Evolutionary conservation across 2,329 filamentous ascomycete species (phyloP).

Genomic region (Conoideocrella luteorostrata): DNA sequence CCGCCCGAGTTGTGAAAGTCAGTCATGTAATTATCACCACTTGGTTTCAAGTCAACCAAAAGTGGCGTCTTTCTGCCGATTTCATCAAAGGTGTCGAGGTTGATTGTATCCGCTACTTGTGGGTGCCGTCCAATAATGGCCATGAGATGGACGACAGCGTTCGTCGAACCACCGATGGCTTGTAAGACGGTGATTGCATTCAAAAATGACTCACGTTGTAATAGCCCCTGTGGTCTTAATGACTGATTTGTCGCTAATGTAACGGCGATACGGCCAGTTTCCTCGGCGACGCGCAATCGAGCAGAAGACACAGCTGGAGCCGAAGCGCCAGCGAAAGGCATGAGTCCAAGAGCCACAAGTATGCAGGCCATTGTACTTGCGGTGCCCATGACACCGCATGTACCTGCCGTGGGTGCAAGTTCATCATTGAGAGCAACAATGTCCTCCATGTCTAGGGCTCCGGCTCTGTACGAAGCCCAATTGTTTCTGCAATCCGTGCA

Average conservation of each 20-base stretch:
- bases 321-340: slow-evolving; percentile 69
- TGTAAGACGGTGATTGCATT: slow-evolving; percentile 85
- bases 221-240: slow-evolving; percentile 65
- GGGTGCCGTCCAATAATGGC: slow-evolving; percentile 74
- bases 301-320: slow-evolving; percentile 72
- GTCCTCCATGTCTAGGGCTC: slow-evolving; percentile 63
- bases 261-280: slow-evolving; percentile 64
- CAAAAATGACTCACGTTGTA: slow-evolving; percentile 68
- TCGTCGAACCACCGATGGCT: slow-evolving; percentile 78
- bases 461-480: slow-evolving; percentile 63
- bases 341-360: slow-evolving; percentile 76
- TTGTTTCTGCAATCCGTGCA: slow-evolving; percentile 71
- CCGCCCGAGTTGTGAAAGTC: slow-evolving; percentile 83
- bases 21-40: slow-evolving; percentile 84
- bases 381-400: slow-evolving; percentile 88
- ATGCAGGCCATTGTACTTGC: slow-evolving; percentile 86
- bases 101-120: slow-evolving; percentile 55
- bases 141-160: slow-evolving; percentile 79
- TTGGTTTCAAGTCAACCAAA: slow-evolving; percentile 79
- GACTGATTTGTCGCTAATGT: no score
- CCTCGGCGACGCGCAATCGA: slow-evolving; percentile 74
- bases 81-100: slow-evolving; percentile 70
- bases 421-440: slow-evolving; percentile 66
- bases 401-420: slow-evolving; percentile 68
- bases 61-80: slow-evolving; percentile 73